Evolutionary conservation across 805 yeast species (phyloP), one percentile per base, ranked within the genome.

Genomic region (Myxozyma udenii): DNA sequence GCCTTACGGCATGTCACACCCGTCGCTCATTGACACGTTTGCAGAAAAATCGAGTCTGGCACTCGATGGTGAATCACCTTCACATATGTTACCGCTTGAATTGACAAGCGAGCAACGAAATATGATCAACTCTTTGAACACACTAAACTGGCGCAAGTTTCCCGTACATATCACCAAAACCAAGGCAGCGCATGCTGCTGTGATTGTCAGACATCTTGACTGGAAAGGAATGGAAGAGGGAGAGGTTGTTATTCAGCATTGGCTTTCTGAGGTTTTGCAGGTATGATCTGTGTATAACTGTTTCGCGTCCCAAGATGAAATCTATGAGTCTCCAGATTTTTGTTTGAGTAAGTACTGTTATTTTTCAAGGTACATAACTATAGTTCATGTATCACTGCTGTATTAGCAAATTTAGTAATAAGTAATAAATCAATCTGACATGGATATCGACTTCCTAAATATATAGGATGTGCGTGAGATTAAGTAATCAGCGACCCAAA

Each of bases 171-270:
- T 87, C 51, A 75, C 83, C 35, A 71, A 77, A 26, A 82, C 91
- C 4, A 74, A 74, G 44, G 78, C 81, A 40, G 78, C 95, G 0
- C 96, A 87, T 63, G 87, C 95, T 1, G 95, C 93, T 1, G 83
- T 87, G 1, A 85, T 87, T 52, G 86, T 83, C 39, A 75, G 95
- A 44, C 79, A 76, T 55, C 64, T 66, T n/a, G 69, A 70, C 22
- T 78, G 76, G 26, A 73, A 74, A 9, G 74, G 75, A 9, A 81
- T 83, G 56, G 78, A 68, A 30, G 95, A 87, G 66, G 96, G 96
- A 0, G 77, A 80, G 61, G 64, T 72, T 2, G 87, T 84, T 3
- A 76, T 87, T 24, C 68, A 67, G 37, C 95, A 87, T 66, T 84
- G 85, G 75, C 68, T 83, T 7, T 69, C 75, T 24, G 67, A 74